Evolutionary conservation across 345 rosid species (phyloP), one percentile per base, ranked within the genome.

Genomic region (Citrus sp.): DNA sequence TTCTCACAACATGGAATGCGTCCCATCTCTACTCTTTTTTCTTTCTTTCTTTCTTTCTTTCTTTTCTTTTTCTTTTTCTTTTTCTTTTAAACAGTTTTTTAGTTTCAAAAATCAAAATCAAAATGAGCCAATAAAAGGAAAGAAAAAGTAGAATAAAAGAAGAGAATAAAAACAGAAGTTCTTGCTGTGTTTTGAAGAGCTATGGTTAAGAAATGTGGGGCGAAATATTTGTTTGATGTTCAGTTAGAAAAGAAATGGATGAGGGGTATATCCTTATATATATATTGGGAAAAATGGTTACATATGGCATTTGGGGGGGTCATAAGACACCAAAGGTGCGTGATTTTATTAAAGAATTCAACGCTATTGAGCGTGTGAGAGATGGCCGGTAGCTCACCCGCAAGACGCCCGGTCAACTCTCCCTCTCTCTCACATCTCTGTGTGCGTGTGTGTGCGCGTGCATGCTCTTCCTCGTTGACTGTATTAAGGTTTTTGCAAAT

Each of bases 1-100:
- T 90, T 94, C 90, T 94, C 98, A 74, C 98, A 96, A 60, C 99
- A 92, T 54, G 99, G 98, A 64, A 96, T 90, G 75, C 98, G 84
- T 19, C 95, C 98, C 98, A 93, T 94, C 70, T 77, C 80, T 78
- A 30, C 60, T 10, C 4, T 42, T 42, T 42, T 10, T 46, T 42
- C 12, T 42, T 3, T 42, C 4, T 0, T 13, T 9, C 3, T 10
- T 42, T 9, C 10, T 42, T 10, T 2, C 14, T n/a, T n/a, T n/a
- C n/a, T 40, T 40, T 9, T 40, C 46, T 10, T 40, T 42, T 40
- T 7, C 8, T 9, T 10, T 3, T 40, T 7, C 8, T 40, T 10
- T 3, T 9, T 42, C 9, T 10, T 42, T 13, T 10, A 9, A 46
- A 46, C 16, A 1, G 18, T 12, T 46, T 13, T 46, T 46, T 1